These are phyloP conservation scores for Entophlyctis helioformis DNA, from an alignment of 192 early-diverging fungal species.

Conservation along the genomic window DNA sequence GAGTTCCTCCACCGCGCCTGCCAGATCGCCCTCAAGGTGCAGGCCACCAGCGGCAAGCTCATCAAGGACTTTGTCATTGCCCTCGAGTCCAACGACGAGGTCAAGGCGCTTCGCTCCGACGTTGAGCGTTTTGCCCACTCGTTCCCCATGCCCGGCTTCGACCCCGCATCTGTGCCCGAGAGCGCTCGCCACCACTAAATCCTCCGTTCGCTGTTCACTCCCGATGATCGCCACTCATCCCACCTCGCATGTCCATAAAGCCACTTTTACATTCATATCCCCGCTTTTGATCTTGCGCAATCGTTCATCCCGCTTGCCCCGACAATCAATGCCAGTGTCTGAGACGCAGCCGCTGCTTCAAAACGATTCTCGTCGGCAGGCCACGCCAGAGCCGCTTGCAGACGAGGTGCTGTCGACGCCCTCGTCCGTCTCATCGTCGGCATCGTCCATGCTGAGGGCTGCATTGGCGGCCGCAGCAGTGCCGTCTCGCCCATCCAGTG, in stretches of 20 bases:
- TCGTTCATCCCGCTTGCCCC: too few species aligned
- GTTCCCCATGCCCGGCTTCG: constrained; percentile 98
- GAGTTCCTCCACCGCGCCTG: constrained; percentile 93
- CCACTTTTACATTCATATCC: too few species aligned
- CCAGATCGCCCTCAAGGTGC: constrained; percentile 77
- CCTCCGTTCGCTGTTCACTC: too few species aligned
- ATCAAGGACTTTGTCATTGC: constrained; percentile 97
- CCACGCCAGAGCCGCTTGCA: constrained; percentile 5
- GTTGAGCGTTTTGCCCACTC: constrained; percentile 84
- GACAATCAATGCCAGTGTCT: too few species aligned
- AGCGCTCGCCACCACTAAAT: constrained; percentile 16
- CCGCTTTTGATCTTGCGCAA: too few species aligned
- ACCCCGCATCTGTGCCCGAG: constrained; percentile 33
- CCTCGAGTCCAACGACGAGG: constrained; percentile 63
- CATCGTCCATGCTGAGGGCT: constrained; percentile 5
- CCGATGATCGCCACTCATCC: too few species aligned
- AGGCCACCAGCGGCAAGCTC: constrained; percentile 79
- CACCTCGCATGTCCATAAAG: too few species aligned
- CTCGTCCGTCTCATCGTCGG: background rate
- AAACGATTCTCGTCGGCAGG: background rate
- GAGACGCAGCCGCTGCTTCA: background rate
- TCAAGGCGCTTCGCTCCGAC: constrained; percentile 70
- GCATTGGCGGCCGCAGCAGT: too few species aligned
- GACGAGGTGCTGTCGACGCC: background rate
- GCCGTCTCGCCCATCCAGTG: too few species aligned